A percentile compares a stretch with the other conserved stretches of the same genome.
Evolutionary conservation across 208 protist genomes (phyloP).

Genomic region (Kentomonas sorsogonicus): DNA sequence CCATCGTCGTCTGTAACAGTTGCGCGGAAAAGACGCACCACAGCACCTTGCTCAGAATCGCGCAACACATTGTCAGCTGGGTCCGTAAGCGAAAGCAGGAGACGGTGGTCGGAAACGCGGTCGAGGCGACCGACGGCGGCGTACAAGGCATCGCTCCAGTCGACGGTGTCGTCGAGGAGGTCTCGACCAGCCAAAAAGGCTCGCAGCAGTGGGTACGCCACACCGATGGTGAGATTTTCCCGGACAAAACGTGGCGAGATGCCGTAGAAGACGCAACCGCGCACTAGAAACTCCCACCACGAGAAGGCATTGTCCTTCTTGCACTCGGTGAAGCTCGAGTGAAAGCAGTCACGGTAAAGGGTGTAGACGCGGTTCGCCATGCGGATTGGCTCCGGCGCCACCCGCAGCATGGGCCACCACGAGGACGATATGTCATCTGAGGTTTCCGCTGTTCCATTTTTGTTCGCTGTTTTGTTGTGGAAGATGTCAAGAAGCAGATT

Average conservation of each 20-base stretch:
- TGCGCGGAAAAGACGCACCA: conserved; percentile 33
- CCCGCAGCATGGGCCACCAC: conserved; percentile 14
- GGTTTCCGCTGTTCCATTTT: no score
- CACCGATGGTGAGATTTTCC: conserved; percentile 1
- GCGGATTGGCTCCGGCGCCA: conserved; percentile 7
- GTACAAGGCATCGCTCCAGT: conserved; percentile 25
- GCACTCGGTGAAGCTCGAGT: not conserved
- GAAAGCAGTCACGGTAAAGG: conserved; percentile 9
- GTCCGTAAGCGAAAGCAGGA: conserved; percentile 14
- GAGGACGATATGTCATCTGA: no score
- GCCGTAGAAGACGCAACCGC: not conserved
- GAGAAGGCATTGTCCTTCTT: not conserved
- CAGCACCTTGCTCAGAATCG: conserved; percentile 48
- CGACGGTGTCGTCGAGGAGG: not conserved
- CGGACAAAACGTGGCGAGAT: not conserved
- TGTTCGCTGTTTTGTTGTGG: no score
- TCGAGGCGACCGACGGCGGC: conserved; percentile 65
- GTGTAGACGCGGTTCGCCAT: conserved; percentile 17
- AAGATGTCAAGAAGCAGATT: no score
- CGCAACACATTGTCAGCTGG: conserved; percentile 49
- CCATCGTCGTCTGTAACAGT: conserved; percentile 71
- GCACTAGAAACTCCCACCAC: conserved; percentile 5
- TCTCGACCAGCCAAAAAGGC: conserved; percentile 2
- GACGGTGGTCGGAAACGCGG: conserved; percentile 16
- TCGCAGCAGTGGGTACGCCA: conserved; percentile 11